phyloP scores from a whole-genome alignment of 441 rosid genomes.

The Capsella rubella region DNA sequence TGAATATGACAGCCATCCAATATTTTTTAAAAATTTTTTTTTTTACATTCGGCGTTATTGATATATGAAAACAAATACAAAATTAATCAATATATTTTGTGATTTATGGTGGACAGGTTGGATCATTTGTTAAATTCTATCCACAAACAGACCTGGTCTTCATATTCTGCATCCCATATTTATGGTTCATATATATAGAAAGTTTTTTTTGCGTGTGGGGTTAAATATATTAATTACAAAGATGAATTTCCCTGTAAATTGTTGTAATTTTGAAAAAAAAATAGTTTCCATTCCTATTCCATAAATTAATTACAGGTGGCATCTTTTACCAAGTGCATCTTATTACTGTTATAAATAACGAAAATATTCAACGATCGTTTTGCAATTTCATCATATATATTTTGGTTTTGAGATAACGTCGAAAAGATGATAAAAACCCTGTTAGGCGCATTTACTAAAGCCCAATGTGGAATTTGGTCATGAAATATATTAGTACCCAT shows the following conservation, averaged over 20 bases:
- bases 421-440: not conserved
- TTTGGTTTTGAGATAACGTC: not conserved
- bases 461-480: not conserved
- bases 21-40: not conserved
- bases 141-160: conserved; percentile 44
- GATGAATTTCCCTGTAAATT: conserved; percentile 15
- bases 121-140: conserved; percentile 44
- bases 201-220: conserved; percentile 41
- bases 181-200: conserved; percentile 44
- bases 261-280: not conserved
- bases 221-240: conserved; percentile 39
- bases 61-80: not conserved
- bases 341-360: too few species aligned
- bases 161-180: conserved; percentile 42
- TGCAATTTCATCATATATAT: not conserved
- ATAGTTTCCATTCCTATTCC: not conserved
- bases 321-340: not conserved
- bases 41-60: not conserved
- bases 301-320: conserved; percentile 5
- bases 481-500: not conserved
- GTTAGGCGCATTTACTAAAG: not conserved
- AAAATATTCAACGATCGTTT: not conserved
- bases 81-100: not conserved
- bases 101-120: conserved; percentile 47
- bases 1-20: conserved; percentile 53